These are phyloP conservation scores for Tubosaeta sp. DNA, from an alignment of 768 basidiomycete genomes.

Conservation along the genomic window DNA sequence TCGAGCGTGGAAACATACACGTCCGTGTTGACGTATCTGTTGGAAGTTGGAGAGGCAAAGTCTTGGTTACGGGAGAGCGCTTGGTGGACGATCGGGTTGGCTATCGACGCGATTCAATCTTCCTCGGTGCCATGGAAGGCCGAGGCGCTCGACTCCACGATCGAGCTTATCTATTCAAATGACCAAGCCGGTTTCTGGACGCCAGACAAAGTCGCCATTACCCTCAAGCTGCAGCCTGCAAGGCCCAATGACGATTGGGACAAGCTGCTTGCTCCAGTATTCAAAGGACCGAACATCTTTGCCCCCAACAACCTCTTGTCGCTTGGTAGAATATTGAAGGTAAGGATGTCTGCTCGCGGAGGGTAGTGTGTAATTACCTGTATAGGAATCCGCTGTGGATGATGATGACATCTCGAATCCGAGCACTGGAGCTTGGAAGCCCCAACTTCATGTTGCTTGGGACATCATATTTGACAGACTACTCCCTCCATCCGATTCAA, in stretches of 20 bases:
- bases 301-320: constrained; percentile 64
- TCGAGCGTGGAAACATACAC: constrained; percentile 59
- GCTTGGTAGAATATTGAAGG: constrained; percentile 79
- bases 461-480: constrained; percentile 73
- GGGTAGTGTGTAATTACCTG: constrained; percentile 7
- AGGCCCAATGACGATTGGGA: constrained; percentile 67
- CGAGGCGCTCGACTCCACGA: constrained; percentile 49
- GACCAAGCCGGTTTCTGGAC: constrained; percentile 52
- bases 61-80: constrained; percentile 89
- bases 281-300: constrained; percentile 72
- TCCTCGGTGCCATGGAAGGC: constrained; percentile 69
- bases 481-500: constrained; percentile 45
- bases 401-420: constrained; percentile 52
- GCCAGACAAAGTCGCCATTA: constrained; percentile 83
- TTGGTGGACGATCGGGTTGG: constrained; percentile 76
- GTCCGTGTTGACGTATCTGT: constrained; percentile 53
- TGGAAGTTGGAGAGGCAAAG: constrained; percentile 75
- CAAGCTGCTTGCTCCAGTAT: constrained; percentile 58
- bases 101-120: constrained; percentile 53
- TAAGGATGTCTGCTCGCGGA: constrained; percentile 24
- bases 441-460: constrained; percentile 93
- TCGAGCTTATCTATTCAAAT: constrained; percentile 46
- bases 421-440: constrained; percentile 69
- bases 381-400: constrained; percentile 54
- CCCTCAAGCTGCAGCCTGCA: constrained; percentile 61